Evolutionary conservation across 345 rosid genomes (phyloP).

Genomic region (Rubroshorea leprosula): DNA sequence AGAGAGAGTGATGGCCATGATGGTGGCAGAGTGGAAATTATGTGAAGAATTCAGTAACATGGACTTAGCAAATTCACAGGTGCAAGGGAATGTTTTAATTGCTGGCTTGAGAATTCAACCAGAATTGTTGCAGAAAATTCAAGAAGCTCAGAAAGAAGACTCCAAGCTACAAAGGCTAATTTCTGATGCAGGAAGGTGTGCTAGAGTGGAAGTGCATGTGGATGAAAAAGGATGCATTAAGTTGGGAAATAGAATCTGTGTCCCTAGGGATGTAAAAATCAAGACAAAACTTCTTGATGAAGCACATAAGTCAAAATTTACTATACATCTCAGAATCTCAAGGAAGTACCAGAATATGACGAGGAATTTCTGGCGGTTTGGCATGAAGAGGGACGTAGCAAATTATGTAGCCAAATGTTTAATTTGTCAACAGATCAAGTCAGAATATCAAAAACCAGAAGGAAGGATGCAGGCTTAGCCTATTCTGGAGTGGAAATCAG

Average conservation of each 20-base stretch:
- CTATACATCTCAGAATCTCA: neutral
- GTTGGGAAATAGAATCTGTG: neutral
- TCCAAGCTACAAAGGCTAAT: neutral
- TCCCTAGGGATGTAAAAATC: neutral
- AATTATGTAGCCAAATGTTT: neutral
- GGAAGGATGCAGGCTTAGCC: neutral
- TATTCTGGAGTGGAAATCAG: neutral
- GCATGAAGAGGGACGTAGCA: slow-evolving; percentile 3
- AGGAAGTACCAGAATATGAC: neutral
- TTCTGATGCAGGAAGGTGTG: neutral
- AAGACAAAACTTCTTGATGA: neutral
- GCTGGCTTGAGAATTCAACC: neutral
- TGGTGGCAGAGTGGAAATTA: neutral
- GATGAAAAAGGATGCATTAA: neutral
- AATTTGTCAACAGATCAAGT: neutral
- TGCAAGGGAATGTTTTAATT: neutral
- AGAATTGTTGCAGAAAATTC: neutral
- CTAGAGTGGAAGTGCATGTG: neutral
- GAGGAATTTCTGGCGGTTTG: neutral
- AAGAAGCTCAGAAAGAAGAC: neutral
- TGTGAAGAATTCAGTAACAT: no score
- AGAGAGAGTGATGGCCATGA: neutral
- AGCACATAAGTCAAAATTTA: neutral
- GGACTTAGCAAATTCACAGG: neutral
- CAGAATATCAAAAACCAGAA: neutral